Percentiles rank a stretch among this genome's conserved stretches.
These are phyloP conservation scores for Haematococcus sp. DNA, from an alignment of 139 green algal genomes.

Conservation along the genomic window DNA sequence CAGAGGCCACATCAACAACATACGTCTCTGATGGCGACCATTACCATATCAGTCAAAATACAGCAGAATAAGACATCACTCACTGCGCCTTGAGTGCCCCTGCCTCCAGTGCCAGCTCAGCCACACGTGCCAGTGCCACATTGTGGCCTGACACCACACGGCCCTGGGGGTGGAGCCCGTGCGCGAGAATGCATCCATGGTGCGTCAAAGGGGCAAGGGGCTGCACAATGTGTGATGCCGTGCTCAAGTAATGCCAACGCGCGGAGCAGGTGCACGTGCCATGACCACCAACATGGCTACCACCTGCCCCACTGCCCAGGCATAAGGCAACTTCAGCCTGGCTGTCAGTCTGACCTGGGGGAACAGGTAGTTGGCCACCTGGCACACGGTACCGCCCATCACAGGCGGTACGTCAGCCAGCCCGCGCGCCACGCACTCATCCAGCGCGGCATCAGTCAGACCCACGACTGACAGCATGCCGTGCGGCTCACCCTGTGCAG, in stretches of 20 bases:
- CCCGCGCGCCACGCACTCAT: background rate
- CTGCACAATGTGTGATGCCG: too few species aligned
- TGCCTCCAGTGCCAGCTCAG: slow-evolving; percentile 46
- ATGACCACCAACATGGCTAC: too few species aligned
- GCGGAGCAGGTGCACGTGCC: too few species aligned
- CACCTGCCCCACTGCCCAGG: too few species aligned
- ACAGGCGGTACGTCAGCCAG: background rate
- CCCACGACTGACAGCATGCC: slow-evolving; percentile 91
- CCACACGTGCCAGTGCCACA: slow-evolving; percentile 60
- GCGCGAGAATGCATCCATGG: too few species aligned
- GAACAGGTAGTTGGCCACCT: slow-evolving; percentile 91
- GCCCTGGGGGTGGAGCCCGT: slow-evolving; percentile 60
- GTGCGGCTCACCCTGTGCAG: slow-evolving; percentile 43
- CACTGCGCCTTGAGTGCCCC: slow-evolving; percentile 80
- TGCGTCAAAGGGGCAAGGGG: too few species aligned
- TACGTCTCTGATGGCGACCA: too few species aligned
- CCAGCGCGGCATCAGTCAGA: slow-evolving; percentile 69
- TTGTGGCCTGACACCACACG: slow-evolving; percentile 81
- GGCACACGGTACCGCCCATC: slow-evolving; percentile 58
- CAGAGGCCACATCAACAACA: too few species aligned
- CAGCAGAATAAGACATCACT: background rate
- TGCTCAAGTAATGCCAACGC: too few species aligned
- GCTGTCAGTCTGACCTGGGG: slow-evolving; percentile 54
- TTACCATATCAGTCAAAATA: too few species aligned
- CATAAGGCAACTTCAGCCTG: background rate